Base-by-base conservation (phyloP, 2,329 filamentous ascomycete genomes). In the Aspergillus ochraceus region DNA sequence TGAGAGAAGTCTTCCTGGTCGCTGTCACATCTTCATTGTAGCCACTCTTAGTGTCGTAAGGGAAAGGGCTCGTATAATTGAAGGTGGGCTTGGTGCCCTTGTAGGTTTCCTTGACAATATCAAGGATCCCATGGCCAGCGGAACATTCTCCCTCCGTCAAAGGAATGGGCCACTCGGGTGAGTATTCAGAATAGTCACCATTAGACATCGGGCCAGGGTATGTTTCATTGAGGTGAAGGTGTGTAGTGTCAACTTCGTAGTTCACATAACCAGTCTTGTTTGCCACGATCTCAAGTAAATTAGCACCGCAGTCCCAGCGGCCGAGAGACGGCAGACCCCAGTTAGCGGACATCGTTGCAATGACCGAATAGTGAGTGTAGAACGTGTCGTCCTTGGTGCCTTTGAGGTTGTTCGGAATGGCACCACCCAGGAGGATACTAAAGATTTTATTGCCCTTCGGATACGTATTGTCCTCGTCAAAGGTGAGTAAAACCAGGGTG, bases 391-490 rank as follows among this genome's bases (percentile, higher is more conserved):
- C 91, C 2, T 80, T 86, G 24, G 89, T 91, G 58, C 89, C 89
- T 47, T 86, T 77, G 1, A 90, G 82, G n/a, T 83, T 55, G 4
- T 79, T 55, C 11, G 90, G 89, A 2, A 96, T 76, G n/a, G 87
- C 88, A 60, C 90, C 90, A 17, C 91, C 91, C 3, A 95, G 78
- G 0, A 95, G 83, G 64, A 95, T 82, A 63, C 80, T 85, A 60
- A 91, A 84, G 55, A 95, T 83, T 46, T 82, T 81, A 82, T 95
- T 95, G 66, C 84, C 83, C 26, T 80, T 77, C 6, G 80, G 74
- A 76, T 92, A 92, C 10, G 84, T 86, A 67, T 88, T 85, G 72
- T 88, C 90, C 78, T 95, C 91, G 64, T 95, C 91, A 69, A 92
- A 95, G 10, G 87, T 93, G 60, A 95, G 75, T 5, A 94, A 79